Percentiles rank a stretch among this genome's conserved stretches.
Conservation (phyloP, 805 yeast species). For the Suhomyces xylopsoci region DNA sequence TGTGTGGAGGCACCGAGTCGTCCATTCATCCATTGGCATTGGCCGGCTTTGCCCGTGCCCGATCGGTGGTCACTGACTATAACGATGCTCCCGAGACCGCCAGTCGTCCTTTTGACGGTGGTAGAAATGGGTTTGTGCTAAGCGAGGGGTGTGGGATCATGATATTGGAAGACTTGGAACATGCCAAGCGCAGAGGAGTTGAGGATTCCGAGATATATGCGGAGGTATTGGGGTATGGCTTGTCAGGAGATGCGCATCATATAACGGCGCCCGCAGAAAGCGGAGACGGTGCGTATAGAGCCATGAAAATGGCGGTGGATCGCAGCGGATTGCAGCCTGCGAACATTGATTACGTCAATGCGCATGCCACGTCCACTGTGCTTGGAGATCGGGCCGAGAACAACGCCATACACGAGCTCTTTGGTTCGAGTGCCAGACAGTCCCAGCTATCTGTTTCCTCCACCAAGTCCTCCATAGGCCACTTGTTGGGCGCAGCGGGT, state of each 20-base stretch:
- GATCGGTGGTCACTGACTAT: conserved; percentile 64
- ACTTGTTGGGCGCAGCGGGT: conserved; percentile 93
- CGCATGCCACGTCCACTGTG: conserved; percentile 93
- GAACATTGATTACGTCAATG: conserved; percentile 76
- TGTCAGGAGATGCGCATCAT: conserved; percentile 88
- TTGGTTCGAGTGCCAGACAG: conserved; percentile 30
- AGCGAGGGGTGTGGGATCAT: conserved; percentile 91
- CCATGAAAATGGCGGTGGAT: conserved; percentile 75
- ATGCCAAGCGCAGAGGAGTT: conserved; percentile 61
- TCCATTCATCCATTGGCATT: conserved; percentile 81
- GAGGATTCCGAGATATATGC: conserved; percentile 61
- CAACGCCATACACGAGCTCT: conserved; percentile 60
- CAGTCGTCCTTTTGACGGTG: conserved; percentile 82
- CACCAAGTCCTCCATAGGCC: conserved; percentile 92
- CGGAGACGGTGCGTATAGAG: conserved; percentile 80
- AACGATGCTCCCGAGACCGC: conserved; percentile 63
- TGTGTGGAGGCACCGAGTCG: conserved; percentile 94
- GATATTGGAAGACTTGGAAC: conserved; percentile 71
- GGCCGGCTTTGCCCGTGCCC: conserved; percentile 89
- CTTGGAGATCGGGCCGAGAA: conserved; percentile 90
- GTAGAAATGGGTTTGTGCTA: conserved; percentile 82
- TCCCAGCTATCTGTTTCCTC: conserved; percentile 57
- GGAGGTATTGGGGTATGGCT: conserved; percentile 83
- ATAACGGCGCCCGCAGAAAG: conserved; percentile 84
- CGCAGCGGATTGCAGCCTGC: conserved; percentile 45